Percentiles rank a stretch among this genome's conserved stretches.
These are phyloP conservation scores for Gossypioides kirkii DNA, from an alignment of 345 rosid species.

Conservation along the genomic window DNA sequence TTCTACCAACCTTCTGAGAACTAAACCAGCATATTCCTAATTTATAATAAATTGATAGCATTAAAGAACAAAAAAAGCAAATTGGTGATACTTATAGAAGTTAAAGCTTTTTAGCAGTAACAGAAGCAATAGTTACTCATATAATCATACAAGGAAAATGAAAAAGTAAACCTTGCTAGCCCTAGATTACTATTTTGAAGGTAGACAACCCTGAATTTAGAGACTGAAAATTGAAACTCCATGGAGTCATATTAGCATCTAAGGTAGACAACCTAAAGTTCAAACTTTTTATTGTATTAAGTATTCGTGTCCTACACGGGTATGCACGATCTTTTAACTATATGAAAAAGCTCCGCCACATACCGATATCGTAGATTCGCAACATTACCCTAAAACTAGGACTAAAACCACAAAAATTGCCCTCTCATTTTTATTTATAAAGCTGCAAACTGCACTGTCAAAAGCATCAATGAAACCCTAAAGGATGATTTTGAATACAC, in stretches of 20 bases:
- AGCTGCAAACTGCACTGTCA: not conserved
- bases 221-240: not conserved
- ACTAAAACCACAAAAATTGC: not conserved
- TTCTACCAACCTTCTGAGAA: no score
- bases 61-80: no score
- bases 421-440: not conserved
- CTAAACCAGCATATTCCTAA: no score
- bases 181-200: not conserved
- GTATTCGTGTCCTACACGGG: not conserved
- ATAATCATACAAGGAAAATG: no score
- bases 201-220: no score
- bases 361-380: not conserved
- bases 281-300: not conserved
- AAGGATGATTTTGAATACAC: not conserved
- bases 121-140: no score
- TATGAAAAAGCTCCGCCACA: not conserved
- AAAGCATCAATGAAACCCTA: not conserved
- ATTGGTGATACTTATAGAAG: no score
- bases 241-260: not conserved
- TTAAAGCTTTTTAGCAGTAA: no score
- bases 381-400: not conserved
- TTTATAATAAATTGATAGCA: no score
- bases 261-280: not conserved
- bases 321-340: not conserved
- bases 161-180: no score